phyloP scores from a whole-genome alignment of 108 stramenopile genomes.

The Cylindrotheca closterium region DNA sequence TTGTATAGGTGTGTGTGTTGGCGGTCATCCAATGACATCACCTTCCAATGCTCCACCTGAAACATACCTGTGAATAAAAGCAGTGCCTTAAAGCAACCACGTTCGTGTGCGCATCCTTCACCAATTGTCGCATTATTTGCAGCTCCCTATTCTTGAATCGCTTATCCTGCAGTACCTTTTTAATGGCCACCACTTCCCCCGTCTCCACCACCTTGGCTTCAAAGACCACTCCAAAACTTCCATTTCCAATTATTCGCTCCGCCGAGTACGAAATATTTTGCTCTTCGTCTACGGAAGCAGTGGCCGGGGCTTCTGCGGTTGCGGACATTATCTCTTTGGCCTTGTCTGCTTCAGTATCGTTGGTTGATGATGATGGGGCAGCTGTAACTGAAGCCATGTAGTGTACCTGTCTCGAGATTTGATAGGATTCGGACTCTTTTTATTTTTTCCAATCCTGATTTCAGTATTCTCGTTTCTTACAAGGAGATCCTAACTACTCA shows the following conservation, averaged over 20 bases:
- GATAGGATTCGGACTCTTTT: too few species aligned
- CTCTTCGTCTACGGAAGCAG: conserved; percentile 13
- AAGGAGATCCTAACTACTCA: neutral
- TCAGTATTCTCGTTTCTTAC: neutral
- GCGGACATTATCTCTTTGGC: neutral
- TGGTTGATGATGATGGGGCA: conserved; percentile 9
- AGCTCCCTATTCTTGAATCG: conserved; percentile 99
- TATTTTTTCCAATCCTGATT: neutral
- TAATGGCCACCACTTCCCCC: conserved; percentile 93
- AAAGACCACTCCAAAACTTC: conserved; percentile 98
- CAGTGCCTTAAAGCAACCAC: conserved; percentile 96
- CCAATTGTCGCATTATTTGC: conserved; percentile 96
- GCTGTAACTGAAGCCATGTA: conserved; percentile 17
- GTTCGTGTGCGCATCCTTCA: conserved; percentile 94
- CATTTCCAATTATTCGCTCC: conserved; percentile 98
- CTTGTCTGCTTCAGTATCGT: neutral
- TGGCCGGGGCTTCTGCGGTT: neutral
- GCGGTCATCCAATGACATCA: neutral
- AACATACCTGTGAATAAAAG: conserved; percentile 92
- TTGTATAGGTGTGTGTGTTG: neutral
- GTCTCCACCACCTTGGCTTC: conserved; percentile 95
- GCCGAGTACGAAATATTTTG: conserved; percentile 94
- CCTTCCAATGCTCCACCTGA: neutral
- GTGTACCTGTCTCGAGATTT: neutral
- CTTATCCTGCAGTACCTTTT: conserved; percentile 98